phyloP scores from a whole-genome alignment of 164 flowering plant species.

The Macadamia integrifolia region DNA sequence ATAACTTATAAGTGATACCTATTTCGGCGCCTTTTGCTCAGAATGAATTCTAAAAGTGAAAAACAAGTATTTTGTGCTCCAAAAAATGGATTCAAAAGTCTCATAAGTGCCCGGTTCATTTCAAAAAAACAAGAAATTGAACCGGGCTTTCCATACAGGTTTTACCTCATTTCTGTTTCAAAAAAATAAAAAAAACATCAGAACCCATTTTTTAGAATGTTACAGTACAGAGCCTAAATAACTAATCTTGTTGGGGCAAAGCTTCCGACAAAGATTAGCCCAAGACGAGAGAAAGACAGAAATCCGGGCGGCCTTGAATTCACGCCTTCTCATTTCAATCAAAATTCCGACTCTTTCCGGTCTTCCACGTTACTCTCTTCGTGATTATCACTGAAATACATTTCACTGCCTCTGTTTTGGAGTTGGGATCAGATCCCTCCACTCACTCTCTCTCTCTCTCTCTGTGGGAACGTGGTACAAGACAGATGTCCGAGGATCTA shows the following conservation, averaged over 20 bases:
- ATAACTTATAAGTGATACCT: no score
- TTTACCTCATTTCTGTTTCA: no score
- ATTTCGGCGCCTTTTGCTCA: no score
- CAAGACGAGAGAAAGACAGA: constrained; percentile 24
- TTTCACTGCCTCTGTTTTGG: not conserved
- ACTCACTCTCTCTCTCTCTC: not conserved
- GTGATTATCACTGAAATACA: constrained; percentile 18
- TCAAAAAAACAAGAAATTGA: no score
- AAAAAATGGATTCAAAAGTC: no score
- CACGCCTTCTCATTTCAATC: constrained; percentile 25
- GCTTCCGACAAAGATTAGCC: constrained; percentile 12
- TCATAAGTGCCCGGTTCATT: no score
- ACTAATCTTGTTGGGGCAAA: not conserved
- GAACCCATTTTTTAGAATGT: no score
- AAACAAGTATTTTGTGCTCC: no score
- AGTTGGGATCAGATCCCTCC: constrained; percentile 1
- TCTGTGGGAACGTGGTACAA: not conserved
- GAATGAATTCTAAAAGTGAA: no score
- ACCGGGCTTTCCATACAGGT: no score
- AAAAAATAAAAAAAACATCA: no score
- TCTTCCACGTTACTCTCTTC: not conserved
- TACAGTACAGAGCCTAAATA: no score
- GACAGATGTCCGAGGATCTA: not conserved
- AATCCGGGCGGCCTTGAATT: constrained; percentile 25
- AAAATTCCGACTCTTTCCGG: not conserved